Conservation (phyloP, 176 grass and related monocot genomes). For the Triticum dicoccoides region DNA sequence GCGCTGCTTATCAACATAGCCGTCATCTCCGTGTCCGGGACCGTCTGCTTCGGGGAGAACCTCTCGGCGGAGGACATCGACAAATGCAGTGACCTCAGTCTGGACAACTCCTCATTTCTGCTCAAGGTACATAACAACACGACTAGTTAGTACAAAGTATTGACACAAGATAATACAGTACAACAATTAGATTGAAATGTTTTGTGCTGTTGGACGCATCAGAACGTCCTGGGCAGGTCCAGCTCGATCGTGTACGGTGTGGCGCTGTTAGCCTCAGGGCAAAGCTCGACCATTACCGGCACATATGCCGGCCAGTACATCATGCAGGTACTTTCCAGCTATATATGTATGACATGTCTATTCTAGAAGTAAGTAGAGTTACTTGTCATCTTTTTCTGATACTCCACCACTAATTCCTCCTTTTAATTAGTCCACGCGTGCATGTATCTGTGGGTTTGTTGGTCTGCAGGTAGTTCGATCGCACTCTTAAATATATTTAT, state of each 20-base stretch:
- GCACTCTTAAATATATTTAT: too few relatives aligned
- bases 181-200: neutral
- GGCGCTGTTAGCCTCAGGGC: conserved; percentile 2
- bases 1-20: conserved; percentile 14
- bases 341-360: neutral
- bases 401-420: neutral
- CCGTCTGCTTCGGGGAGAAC: neutral
- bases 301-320: conserved; percentile 16
- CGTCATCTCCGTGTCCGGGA: neutral
- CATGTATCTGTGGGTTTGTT: neutral
- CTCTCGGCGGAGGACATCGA: neutral
- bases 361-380: neutral
- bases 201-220: neutral
- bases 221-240: conserved; percentile 7
- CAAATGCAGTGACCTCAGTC: neutral
- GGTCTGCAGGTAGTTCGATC: too few relatives aligned
- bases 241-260: conserved; percentile 7
- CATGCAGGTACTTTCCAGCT: conserved; percentile 11
- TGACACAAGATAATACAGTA: too few relatives aligned
- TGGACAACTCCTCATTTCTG: conserved; percentile 6
- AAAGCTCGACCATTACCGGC: conserved; percentile 13
- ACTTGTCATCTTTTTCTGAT: neutral
- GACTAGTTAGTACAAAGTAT: neutral
- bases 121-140: neutral
- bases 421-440: neutral